Base-by-base conservation (phyloP, 306 rosid genomes). In the Morella rubra region DNA sequence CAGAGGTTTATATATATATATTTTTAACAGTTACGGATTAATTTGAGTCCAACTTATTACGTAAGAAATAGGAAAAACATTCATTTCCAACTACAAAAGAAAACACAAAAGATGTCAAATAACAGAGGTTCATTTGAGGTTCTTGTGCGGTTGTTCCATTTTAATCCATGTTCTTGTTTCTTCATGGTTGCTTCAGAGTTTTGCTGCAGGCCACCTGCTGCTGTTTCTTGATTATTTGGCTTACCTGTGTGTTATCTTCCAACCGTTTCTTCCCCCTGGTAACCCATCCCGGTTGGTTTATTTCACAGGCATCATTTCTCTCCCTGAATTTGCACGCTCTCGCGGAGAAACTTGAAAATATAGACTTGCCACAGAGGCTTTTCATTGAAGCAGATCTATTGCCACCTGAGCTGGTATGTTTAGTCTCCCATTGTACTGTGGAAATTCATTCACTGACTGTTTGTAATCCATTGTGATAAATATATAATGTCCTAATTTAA, bases 281-380 rank as follows among this genome's bases (percentile, higher is more conserved):
- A 59, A 75, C 71, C 72, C 59, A 44, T 61, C 78, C 59, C 58
- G 81, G 77, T 19, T 15, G 62, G 46, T 66, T 81, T 76, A 65
- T 69, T 37, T 67, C 79, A 80, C 88, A 91, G 98, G 94, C 90
- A 47, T 76, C 96, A 15, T 88, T 91, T 81, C 90, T 89, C 41
- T 91, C 93, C 71, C 78, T 93, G 88, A 91, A 91, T 85, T 85
- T 93, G 91, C 84, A 82, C 54, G 87, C 87, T 64, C 78, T 91
- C 32, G 97, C 93, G 20, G 96, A 91, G 73, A 88, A 69, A 76
- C 89, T 93, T 73, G 84, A 71, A 47, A 90, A 88, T 80, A 77
- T 90, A 40, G 90, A 90, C 83, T 81, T 89, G 62, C 73, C 93
- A 41, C 85, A 90, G 85, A 93, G 93, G 87, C 89, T 93, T 73